Evolutionary conservation across 1,139 yeast species (phyloP), one percentile per base, ranked within the genome.

Genomic region (Lodderomyces jiufengensis): DNA sequence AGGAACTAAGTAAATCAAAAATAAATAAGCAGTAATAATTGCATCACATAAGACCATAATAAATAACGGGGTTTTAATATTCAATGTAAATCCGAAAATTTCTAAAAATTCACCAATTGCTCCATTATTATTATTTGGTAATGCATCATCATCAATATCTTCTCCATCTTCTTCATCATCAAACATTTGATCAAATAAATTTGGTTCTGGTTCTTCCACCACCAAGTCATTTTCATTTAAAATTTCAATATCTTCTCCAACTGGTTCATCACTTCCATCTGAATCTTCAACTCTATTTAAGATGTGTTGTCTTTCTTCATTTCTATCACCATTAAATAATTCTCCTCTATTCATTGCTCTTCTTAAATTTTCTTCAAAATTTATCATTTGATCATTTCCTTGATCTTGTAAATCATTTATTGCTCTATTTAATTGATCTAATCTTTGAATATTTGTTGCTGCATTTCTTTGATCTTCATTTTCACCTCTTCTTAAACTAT

Each of bases 1-100:
- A 1, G 88, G 88, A 2, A 78, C 45, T 26, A 75, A 61, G 48
- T 79, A 81, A 3, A 77, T 61, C 5, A 66, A 36, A 24, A 73
- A 61, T 32, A 79, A 50, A 36, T 70, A 73, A 1, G 63, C 54
- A 1, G 72, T 52, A 6, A 76, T 61, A 16, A 74, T 55, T 2
- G 66, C 47, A 42, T 78, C 71, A 24, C 76, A 60, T 21, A 66
- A 29, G 2, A 57, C 31, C 63, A 66, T 57, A 24, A 67, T 50
- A 21, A 61, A 46, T 5, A 70, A 37, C 0, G 76, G 76, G 4
- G 71, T 61, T 10, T 52, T 46, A 13, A 66, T 34, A 34, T 63
- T 58, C 35, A 68, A 51, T 27, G 55, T 55, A 33, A 69, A 49
- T 1, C 74, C 74, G 25, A 70, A 52, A 9, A 63, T 40, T 37